These are phyloP conservation scores for Pseudognaphalium luteoalbum DNA, from an alignment of 129 eudicot genomes.

Conservation along the genomic window DNA sequence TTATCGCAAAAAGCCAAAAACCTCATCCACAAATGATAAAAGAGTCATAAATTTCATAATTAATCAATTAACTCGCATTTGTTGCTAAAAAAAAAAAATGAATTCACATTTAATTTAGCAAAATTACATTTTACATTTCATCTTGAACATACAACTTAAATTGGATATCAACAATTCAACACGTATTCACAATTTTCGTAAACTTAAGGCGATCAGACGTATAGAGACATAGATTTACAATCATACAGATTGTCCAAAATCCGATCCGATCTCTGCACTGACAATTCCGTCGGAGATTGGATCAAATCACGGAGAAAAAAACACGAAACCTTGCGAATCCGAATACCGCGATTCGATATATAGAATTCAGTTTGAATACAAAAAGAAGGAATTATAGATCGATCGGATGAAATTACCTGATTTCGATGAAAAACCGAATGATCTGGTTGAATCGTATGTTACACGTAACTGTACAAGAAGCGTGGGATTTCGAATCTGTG, in stretches of 20 bases:
- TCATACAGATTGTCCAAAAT: not conserved
- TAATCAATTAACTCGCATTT: not conserved
- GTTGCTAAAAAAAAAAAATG: conserved; percentile 2
- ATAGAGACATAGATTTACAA: not conserved
- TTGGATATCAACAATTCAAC: not conserved
- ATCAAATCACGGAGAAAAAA: conserved; percentile 17
- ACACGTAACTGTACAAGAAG: conserved; percentile 28
- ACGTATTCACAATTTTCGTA: not conserved
- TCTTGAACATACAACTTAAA: conserved; percentile 19
- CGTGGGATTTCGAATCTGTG: conserved; percentile 22
- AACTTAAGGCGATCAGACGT: conserved; percentile 23
- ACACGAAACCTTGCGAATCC: conserved; percentile 10
- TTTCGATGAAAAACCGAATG: conserved; percentile 20
- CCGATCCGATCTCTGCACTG: conserved; percentile 42
- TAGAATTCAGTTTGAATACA: not conserved
- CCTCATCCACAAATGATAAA: conserved; percentile 28
- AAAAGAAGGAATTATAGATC: not conserved
- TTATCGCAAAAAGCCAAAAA: not conserved
- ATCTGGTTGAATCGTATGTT: conserved; percentile 28
- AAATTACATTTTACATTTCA: conserved; percentile 12
- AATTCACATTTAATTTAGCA: conserved; percentile 13
- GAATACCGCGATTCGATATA: conserved; percentile 9
- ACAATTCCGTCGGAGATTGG: conserved; percentile 30
- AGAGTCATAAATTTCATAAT: conserved; percentile 26
- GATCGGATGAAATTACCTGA: conserved; percentile 37